Evolutionary conservation across 805 yeast genomes (phyloP).

Genomic region (Candida gorgasii): DNA sequence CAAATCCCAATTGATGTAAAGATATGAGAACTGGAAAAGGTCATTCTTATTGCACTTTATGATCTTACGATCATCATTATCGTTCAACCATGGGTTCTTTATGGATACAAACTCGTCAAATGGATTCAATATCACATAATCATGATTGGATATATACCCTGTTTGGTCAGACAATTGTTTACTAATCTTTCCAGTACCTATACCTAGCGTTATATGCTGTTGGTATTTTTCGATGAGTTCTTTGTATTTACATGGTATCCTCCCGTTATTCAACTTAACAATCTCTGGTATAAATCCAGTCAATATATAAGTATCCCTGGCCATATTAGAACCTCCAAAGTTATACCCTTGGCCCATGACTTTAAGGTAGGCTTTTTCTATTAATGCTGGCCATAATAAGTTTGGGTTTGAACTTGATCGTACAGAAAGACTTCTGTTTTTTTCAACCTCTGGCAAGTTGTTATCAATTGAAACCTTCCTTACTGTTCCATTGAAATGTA

Average conservation of each 20-base stretch:
- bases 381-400: constrained; percentile 65
- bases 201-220: constrained; percentile 44
- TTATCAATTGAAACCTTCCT: constrained; percentile 52
- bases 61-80: constrained; percentile 17
- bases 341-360: constrained; percentile 57
- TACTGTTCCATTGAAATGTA: constrained; percentile 54
- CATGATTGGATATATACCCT: constrained; percentile 60
- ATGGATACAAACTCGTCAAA: constrained; percentile 13
- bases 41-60: constrained; percentile 19
- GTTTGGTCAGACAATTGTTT: constrained; percentile 30
- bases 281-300: constrained; percentile 76
- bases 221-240: background rate
- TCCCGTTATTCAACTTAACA: constrained; percentile 39
- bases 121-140: constrained; percentile 55
- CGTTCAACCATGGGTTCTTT: constrained; percentile 40
- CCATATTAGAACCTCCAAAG: constrained; percentile 76
- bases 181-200: constrained; percentile 64
- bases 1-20: constrained; percentile 69
- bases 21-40: constrained; percentile 40
- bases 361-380: constrained; percentile 75
- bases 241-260: constrained; percentile 18
- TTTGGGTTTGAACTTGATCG: constrained; percentile 32
- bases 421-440: constrained; percentile 27
- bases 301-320: constrained; percentile 62
- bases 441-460: constrained; percentile 38